Base-by-base conservation (phyloP, 805 yeast species). In the Candida adriatica region DNA sequence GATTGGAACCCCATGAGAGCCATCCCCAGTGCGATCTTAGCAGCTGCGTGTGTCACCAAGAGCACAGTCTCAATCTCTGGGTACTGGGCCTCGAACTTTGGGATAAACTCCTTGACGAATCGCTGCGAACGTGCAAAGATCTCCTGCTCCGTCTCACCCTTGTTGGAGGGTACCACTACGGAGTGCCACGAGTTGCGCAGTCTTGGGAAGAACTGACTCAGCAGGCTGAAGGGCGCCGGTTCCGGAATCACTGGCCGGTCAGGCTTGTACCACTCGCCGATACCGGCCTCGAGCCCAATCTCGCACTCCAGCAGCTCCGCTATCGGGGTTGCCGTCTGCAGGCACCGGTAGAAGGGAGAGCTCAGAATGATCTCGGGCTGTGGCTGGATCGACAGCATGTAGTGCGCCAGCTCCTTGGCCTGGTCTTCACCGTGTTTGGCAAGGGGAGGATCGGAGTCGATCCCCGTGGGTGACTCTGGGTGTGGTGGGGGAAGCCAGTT, bases 201-300 rank as follows among this genome's bases (percentile, higher is more conserved):
- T 5, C 71, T 58, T 0, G 69, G 63, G 54, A 90, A 90, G 39
- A 73, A 74, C 24, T 56, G 48, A 24, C 62, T 54, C 43, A 86
- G 62, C 2, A 57, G 46, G 11, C 63, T 67, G 30, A 59, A 57
- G 14, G 65, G 54, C 0, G 81, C 86, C 1, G 96, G 88, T 16
- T 56, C 60, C 3, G 96, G 94, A 38, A 82, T 73, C 10, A 73
- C 62, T 2, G 64, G 64, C 46, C 95, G 64, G 26, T 72, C 73
- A n/a, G 73, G 75, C 46, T 73, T 73, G 50, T 82, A 90, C 94
- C 95, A 87, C 58, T 92, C 96, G 15, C 96, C 94, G 16, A 90
- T 66, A 1, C 96, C 97, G 32, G 78, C 60, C 46, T 92, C 98
- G 5, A 83, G 56, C 29, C 60, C 66, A 8, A 88, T 70, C 9